Evolutionary conservation across 1,284 basidiomycete species (phyloP), one percentile per base, ranked within the genome.

Genomic region (Athelia sp.): DNA sequence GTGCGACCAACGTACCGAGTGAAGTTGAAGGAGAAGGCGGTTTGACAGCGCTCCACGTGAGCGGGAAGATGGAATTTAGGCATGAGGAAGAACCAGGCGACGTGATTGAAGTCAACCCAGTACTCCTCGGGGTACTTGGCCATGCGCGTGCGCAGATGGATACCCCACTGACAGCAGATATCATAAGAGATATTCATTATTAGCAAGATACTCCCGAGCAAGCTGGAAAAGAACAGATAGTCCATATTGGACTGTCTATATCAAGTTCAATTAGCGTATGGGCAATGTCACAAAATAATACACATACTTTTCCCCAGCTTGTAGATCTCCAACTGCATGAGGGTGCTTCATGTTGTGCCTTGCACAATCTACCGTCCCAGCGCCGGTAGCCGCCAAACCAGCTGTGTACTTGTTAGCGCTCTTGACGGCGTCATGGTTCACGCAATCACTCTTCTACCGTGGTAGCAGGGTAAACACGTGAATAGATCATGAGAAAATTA

Each of bases 31-130:
- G 62, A 64, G 46, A 53, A 65, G 1, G 49, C 29, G 15, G 32
- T 19, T 3, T 57, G 55, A 47, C 66, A 69, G 13, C 45, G 35
- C 4, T 17, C 17, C 8, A 56, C 45, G 49, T 69, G 67, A 3
- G 59, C 60, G 1, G 58, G 57, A 10, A 67, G 52, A 52, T 69
- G 66, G 46, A 66, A 65, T 43, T 68, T 70, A 2, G 67, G 68
- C 4, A 68, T n/a, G 10, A 23, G 14, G 11, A 8, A n/a, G 19
- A 21, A 22, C 21, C 15, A 22, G 6, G 4, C 8, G 24, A 26
- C 18, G n/a, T n/a, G 6, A n/a, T 6, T 26, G 10, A 54, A 54
- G 18, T 56, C 54, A 3, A 54, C 52, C 10, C 51, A 34, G 2
- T 45, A 32, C 24, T 34, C 35, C 3, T 19, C n/a, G 2, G 36